A percentile compares a stretch with the other conserved stretches of the same genome.
These are phyloP conservation scores for Tagetes erecta DNA, from an alignment of 129 eudicot genomes.

Conservation along the genomic window DNA sequence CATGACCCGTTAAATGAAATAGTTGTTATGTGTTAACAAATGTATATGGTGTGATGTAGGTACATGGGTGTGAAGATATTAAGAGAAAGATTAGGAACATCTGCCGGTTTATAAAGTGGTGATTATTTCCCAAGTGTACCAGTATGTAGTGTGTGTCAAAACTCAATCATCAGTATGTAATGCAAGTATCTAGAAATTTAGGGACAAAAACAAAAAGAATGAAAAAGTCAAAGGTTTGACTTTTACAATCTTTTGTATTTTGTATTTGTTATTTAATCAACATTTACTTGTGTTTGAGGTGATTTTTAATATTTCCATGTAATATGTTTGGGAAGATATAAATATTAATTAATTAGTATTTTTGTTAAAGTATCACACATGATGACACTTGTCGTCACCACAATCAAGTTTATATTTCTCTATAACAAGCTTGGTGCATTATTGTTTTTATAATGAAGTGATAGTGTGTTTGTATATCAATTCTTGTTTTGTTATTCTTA, in stretches of 20 bases:
- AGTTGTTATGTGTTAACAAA: not conserved
- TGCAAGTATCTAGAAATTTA: conserved; percentile 24
- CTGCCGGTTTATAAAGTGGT: conserved; percentile 49
- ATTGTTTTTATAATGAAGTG: too few species aligned
- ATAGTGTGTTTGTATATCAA: too few species aligned
- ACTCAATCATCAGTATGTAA: not conserved
- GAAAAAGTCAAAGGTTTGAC: conserved; percentile 8
- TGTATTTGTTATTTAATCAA: conserved; percentile 17
- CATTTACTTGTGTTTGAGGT: conserved; percentile 10
- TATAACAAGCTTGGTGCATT: too few species aligned
- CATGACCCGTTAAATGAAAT: not conserved
- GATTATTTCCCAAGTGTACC: conserved; percentile 16
- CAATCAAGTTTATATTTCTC: too few species aligned
- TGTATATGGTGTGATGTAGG: conserved; percentile 45
- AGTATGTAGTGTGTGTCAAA: conserved; percentile 12
- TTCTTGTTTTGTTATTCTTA: too few species aligned
- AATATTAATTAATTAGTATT: not conserved
- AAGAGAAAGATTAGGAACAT: conserved; percentile 65
- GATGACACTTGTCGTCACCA: too few species aligned
- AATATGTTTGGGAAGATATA: conserved; percentile 11
- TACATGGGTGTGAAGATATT: conserved; percentile 97
- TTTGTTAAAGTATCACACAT: too few species aligned
- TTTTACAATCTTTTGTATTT: conserved; percentile 19
- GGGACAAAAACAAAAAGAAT: conserved; percentile 3
- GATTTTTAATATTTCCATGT: not conserved